Evolutionary conservation across 1,139 yeast genomes (phyloP), one percentile per base, ranked within the genome.

Genomic region (Yamadazyma sp.): DNA sequence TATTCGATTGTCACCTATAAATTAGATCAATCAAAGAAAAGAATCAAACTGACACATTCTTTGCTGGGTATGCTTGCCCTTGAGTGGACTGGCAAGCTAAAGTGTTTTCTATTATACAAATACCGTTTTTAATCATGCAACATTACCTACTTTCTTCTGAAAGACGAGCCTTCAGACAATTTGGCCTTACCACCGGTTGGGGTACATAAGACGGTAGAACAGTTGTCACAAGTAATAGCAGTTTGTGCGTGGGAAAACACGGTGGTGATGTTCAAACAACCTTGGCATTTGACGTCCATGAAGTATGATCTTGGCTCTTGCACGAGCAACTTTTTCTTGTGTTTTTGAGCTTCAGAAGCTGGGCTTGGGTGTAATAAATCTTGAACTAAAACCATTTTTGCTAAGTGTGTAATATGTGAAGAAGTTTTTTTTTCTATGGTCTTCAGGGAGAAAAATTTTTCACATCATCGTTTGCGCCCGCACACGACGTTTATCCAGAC

Each of bases 131-230:
- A 20, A 28, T 28, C 31, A 44, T 50, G 33, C 23, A 26, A 26
- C 29, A 26, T 24, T 24, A 29, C 83, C 23, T 89, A 92, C 87
- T 92, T 92, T 79, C 87, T 87, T 85, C 98, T 89, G 95, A 88
- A 92, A 65, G 98, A 92, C 69, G 94, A 86, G 71, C 98, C 98
- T 80, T 92, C 98, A 61, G 98, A 87, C 74, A 92, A 85, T 78
- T 87, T 89, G 67, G 98, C 97, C 83, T 92, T 92, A 81, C 98
- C 98, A 81, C 98, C 98, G 57, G 98, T 88, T 69, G 98, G 98
- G 69, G 94, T 87, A 78, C 98, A 91, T 68, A 92, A 87, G 55
- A 92, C 97, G 58, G 96, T 91, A 61, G 98, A 86, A 77, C 98
- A 92, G 54, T 95, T 83, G 67, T 94, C 98, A 81, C 98, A 92